Evolutionary conservation across 257 asterid genomes (phyloP).

Genomic region (Jasminum sambac): DNA sequence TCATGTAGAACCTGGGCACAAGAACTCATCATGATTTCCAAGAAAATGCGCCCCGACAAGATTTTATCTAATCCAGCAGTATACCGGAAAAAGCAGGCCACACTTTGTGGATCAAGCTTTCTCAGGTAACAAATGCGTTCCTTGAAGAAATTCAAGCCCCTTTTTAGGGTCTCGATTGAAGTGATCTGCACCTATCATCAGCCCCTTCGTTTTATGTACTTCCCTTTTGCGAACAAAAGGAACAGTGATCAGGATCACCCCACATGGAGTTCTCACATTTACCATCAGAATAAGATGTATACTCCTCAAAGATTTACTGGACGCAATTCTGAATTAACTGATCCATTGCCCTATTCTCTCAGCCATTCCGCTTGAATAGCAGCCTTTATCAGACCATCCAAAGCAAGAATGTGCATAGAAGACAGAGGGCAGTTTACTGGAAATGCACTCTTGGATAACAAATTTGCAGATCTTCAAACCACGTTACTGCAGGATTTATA

Average conservation of each 20-base stretch:
- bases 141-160: slow-evolving; percentile 95
- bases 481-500: slow-evolving; percentile 90
- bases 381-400: slow-evolving; percentile 96
- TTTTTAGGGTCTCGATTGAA: slow-evolving; percentile 96
- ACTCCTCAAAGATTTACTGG: slow-evolving; percentile 64
- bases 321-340: slow-evolving; percentile 49
- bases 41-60: slow-evolving; percentile 98
- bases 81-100: slow-evolving; percentile 94
- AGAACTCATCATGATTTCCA: slow-evolving; percentile 93
- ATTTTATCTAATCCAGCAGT: slow-evolving; percentile 94
- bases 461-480: slow-evolving; percentile 96
- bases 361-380: slow-evolving; percentile 99
- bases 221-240: slow-evolving; percentile 81
- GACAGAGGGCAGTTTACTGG: slow-evolving; percentile 96
- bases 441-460: slow-evolving; percentile 90
- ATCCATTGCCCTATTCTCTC: slow-evolving; percentile 91
- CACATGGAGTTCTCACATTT: slow-evolving; percentile 81
- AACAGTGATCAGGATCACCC: slow-evolving; percentile 82
- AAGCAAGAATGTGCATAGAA: slow-evolving; percentile 94
- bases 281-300: slow-evolving; percentile 93
- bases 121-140: slow-evolving; percentile 90
- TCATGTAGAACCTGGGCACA: slow-evolving; percentile 97
- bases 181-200: slow-evolving; percentile 98
- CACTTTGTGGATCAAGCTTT: slow-evolving; percentile 98
- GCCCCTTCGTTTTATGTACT: slow-evolving; percentile 84